Evolutionary conservation across 768 basidiomycete species (phyloP), one percentile per base, ranked within the genome.

Genomic region (Leucogyrophana mollusca): DNA sequence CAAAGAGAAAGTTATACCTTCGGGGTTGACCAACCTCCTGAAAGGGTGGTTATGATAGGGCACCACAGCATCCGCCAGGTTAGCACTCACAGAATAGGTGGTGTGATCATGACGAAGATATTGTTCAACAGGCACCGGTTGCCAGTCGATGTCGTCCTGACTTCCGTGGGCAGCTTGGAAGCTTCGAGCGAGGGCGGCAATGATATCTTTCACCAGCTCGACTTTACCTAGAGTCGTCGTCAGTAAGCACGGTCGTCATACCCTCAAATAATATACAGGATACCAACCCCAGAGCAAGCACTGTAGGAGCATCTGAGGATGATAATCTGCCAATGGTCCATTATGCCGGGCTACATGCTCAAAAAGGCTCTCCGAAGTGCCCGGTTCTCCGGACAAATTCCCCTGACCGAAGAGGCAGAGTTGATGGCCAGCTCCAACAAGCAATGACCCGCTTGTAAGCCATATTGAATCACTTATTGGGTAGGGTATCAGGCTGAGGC

Each of bases 271-370:
- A 27, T 32, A 34, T 21, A 30, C 36, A 38, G 27, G 23, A 17
- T 39, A 61, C 80, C 46, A 55, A 94, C 94, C 87, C 94, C 93
- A 95, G 7, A 96, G 69, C 45, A 97, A 71, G 60, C 92, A 95
- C 59, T 97, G 94, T 10, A 94, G 68, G 14, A 98, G 62, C 77
- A 95, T 86, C 58, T 94, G 91, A 3, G 95, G 94, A 67, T 97
- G 92, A 62, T 90, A 94, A 64, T 96, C 90, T 14, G 83, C 79
- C 27, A 97, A 67, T 3, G 95, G 94, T 0, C 91, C 92, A 60
- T 94, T 94, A 40, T 80, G 76, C 46, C 83, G 68, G 4, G 88
- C 90, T 27, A 94, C 90, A 56, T 88, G 76, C 56, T 91, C 87
- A 47, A 95, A 90, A 13, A 95, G 71, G 53, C 81, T 82, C 53